Evolutionary conservation across 495 filamentous ascomycete genomes (phyloP), one percentile per base, ranked within the genome.

Genomic region (Penicillium ucsense): DNA sequence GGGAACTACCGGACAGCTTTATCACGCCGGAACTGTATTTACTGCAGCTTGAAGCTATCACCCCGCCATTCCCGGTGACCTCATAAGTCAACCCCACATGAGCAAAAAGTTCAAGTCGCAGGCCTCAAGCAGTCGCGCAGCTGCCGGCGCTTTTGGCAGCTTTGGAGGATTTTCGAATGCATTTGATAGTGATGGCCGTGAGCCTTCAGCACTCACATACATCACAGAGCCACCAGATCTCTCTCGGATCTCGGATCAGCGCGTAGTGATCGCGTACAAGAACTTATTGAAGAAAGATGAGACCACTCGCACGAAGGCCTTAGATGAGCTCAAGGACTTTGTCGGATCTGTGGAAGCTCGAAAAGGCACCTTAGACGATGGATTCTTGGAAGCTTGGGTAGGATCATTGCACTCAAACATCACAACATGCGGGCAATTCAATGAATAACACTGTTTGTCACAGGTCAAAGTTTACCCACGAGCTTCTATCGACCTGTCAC

Each of bases 201-300:
- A 70, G 49, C 70, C 64, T 48, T 97, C 73, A 20, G 65, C 68
- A 10, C 67, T 85, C n/a, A 94, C 91, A 35, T 95, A 94, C 65
- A 77, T 95, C 40, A 70, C 82, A 39, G 89, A 91, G 57, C 86
- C 88, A 2, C 91, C 86, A 45, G 83, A 96, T 63, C 76, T 95
- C 41, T 83, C 82, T 31, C 66, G 60, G 30, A 81, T 98, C 47
- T 85, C 78, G 8, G 83, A 95, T 42, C 72, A 88, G 31, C 85
- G 89, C 56, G 70, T 92, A 41, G 79, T 88, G 9, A 89, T 99
- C 6, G 77, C 83, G 20, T 90, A 95, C 72, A 94, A 96, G 62
- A 94, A 90, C 55, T 73, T 95, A 10, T 76, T 81, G 40, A 99
- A 97, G 69, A 94, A 89, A 64, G 90, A 95, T 69, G 83, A 83